Evolutionary conservation across 306 rosid genomes (phyloP).

Genomic region (Dalbergia oliveri): DNA sequence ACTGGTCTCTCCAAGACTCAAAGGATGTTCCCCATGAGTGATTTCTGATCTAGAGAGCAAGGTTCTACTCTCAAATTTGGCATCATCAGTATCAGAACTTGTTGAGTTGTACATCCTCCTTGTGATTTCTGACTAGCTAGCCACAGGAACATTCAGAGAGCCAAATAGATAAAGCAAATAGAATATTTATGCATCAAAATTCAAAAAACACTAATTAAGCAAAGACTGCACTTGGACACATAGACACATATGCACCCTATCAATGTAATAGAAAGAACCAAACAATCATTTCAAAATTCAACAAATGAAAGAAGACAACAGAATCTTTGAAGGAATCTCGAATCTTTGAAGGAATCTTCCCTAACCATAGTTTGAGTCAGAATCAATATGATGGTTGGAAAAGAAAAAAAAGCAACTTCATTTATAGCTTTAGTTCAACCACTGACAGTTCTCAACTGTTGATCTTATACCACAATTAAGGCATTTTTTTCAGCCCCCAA

Average conservation of each 20-base stretch:
- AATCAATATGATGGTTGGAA: constrained; percentile 3
- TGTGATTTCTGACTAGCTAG: constrained; percentile 99
- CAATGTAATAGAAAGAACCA: constrained; percentile 25
- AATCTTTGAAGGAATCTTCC: constrained; percentile 12
- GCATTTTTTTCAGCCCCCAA: background rate
- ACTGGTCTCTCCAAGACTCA: constrained; percentile 96
- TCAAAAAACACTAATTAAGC: constrained; percentile 33
- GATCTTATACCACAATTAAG: constrained; percentile 22
- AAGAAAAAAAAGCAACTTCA: background rate
- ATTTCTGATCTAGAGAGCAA: constrained; percentile 91
- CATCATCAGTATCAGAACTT: constrained; percentile 67
- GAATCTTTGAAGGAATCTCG: constrained; percentile 1
- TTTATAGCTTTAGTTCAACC: constrained; percentile 30
- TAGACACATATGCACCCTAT: background rate
- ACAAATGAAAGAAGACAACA: background rate
- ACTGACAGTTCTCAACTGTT: background rate
- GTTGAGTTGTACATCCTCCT: constrained; percentile 75
- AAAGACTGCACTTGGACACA: constrained; percentile 24
- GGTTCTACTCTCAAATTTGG: constrained; percentile 61
- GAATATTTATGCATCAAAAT: background rate
- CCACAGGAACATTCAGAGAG: constrained; percentile 86
- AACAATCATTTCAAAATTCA: constrained; percentile 6
- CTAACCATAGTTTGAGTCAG: background rate
- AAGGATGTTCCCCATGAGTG: constrained; percentile 93
- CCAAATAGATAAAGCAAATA: constrained; percentile 52